A percentile compares a stretch with the other conserved stretches of the same genome.
Evolutionary conservation across 768 basidiomycete genomes (phyloP).

Genomic region (Mycena vitilis): DNA sequence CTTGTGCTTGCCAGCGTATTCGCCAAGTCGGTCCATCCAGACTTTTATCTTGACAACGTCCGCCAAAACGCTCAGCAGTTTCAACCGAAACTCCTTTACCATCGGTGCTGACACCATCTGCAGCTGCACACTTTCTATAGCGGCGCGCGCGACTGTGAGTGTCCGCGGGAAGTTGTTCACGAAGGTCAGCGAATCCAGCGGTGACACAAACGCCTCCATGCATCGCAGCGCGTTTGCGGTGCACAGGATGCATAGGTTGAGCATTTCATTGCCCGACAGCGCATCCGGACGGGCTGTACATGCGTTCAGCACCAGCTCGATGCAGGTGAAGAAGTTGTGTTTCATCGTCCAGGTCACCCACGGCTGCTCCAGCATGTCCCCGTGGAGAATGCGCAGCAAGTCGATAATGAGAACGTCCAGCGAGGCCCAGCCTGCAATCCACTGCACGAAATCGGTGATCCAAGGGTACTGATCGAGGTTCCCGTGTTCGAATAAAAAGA

Average conservation of each 20-base stretch:
- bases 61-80: background rate
- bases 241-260: conserved; percentile 19
- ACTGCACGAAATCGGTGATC: background rate
- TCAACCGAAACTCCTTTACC: background rate
- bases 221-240: conserved; percentile 15
- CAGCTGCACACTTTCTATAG: background rate
- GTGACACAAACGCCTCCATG: conserved; percentile 17
- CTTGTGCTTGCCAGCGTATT: background rate
- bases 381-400: conserved; percentile 1
- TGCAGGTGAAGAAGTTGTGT: conserved; percentile 15
- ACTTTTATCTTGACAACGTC: conserved; percentile 16
- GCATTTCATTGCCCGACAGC: background rate
- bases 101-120: background rate
- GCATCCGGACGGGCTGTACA: background rate
- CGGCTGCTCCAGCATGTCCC: conserved; percentile 12
- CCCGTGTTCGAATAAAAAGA: background rate
- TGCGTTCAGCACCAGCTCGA: conserved; percentile 5
- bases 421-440: conserved; percentile 17
- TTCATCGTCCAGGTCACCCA: conserved; percentile 24
- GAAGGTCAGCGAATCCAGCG: conserved; percentile 3
- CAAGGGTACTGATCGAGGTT: too few species aligned
- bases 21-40: conserved; percentile 13
- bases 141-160: background rate
- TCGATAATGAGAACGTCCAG: conserved; percentile 13
- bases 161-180: conserved; percentile 7